Conservation (phyloP, 768 basidiomycete species). For the Tricholoma flavovirens region DNA sequence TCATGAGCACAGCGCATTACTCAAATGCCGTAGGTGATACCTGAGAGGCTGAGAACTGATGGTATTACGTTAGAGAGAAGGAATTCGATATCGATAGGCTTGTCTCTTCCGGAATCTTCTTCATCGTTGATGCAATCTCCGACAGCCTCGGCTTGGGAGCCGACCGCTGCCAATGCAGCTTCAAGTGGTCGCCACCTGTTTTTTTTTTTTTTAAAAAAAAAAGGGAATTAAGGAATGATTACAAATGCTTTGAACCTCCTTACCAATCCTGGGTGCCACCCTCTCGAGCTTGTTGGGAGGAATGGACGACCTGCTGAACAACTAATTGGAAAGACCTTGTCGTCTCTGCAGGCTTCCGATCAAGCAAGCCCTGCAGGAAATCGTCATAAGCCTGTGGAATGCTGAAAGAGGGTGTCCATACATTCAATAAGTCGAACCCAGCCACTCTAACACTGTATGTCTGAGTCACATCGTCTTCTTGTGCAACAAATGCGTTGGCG, state of each 20-base stretch:
- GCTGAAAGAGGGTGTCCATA: slow-evolving; percentile 25
- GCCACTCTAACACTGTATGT: slow-evolving; percentile 78
- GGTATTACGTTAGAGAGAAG: slow-evolving; percentile 79
- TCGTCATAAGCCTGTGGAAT: neutral
- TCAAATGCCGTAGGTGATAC: slow-evolving; percentile 36
- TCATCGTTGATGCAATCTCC: slow-evolving; percentile 76
- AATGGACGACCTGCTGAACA: slow-evolving; percentile 48
- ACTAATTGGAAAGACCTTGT: slow-evolving; percentile 47
- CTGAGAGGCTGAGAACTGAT: slow-evolving; percentile 60
- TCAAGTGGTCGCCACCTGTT: slow-evolving; percentile 91
- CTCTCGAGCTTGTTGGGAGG: slow-evolving; percentile 52
- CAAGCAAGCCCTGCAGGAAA: slow-evolving; percentile 46
- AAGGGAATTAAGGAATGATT: slow-evolving; percentile 4
- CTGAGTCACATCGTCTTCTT: slow-evolving; percentile 90
- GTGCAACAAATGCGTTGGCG: slow-evolving; percentile 87
- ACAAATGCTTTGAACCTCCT: slow-evolving; percentile 9
- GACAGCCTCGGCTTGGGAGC: slow-evolving; percentile 73
- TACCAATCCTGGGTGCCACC: slow-evolving; percentile 61
- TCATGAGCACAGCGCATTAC: neutral
- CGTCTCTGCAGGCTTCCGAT: slow-evolving; percentile 47
- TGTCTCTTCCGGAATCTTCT: slow-evolving; percentile 51
- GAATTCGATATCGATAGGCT: slow-evolving; percentile 71
- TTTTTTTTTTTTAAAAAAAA: no score
- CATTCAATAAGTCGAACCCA: slow-evolving; percentile 77
- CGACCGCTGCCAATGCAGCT: slow-evolving; percentile 74